Evolutionary conservation across 306 rosid species (phyloP), one percentile per base, ranked within the genome.

Genomic region (Cicer judaicum): DNA sequence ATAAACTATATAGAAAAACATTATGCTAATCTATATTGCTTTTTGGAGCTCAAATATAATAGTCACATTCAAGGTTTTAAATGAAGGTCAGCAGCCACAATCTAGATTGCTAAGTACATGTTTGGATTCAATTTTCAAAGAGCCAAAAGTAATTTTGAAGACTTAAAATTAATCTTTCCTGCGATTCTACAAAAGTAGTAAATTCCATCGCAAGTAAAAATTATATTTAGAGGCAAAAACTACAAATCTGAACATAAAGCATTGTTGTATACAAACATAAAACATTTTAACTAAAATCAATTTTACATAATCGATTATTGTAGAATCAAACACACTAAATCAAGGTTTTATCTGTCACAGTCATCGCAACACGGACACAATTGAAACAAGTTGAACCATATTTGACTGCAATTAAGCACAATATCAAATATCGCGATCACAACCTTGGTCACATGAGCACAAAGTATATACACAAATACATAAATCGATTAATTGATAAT

Each of bases 1-100:
- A 65, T 50, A 90, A 89, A 64, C 49, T 4, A 1, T 39, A 49
- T 36, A 29, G 13, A 9, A 63, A 70, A 43, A 44, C 12, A 66
- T 6, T 14, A 14, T 1, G 60, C 49, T 46, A 15, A 52, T 38
- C 11, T 10, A 46, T 14, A 65, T 44, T 5, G 40, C 18, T 65
- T 18, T 24, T 38, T 44, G 36, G 48, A 9, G 19, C 44, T 29
- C 44, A 36, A 13, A 61, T 2, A 24, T 24, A 24, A 38, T 39
- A 1, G 8, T 52, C 57, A 52, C 24, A 52, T 52, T 0, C 10
- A 50, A 14, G 24, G 46, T 42, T 42, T 42, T 42, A 42, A 42
- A 42, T 2, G 9, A 42, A 42, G 46, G 57, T 15, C 4, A 7
- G 40, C 10, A 0, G 4, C 41, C 64, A 12, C 64, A 59, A 59